phyloP scores from a whole-genome alignment of 305 asterid genomes.

The Fraxinus paxiana region DNA sequence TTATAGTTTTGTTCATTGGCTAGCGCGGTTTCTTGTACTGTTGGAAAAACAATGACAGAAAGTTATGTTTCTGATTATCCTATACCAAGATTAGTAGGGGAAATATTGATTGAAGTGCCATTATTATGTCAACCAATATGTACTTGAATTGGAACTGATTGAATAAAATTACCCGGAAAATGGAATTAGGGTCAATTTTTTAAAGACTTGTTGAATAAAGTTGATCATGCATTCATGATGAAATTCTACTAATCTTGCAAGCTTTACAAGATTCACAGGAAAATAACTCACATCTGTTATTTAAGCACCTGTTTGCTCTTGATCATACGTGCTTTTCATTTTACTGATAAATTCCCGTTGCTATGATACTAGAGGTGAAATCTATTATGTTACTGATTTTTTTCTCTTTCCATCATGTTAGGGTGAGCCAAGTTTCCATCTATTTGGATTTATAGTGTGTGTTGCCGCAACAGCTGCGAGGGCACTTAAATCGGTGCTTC shows the following conservation, averaged over 20 bases:
- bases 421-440: conserved; percentile 94
- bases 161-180: neutral
- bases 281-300: neutral
- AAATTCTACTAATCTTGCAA: neutral
- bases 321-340: neutral
- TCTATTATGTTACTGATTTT: conserved; percentile 15
- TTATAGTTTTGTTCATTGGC: neutral
- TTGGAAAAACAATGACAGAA: conserved; percentile 4
- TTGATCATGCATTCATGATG: neutral
- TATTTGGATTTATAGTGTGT: conserved; percentile 80
- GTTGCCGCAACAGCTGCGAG: conserved; percentile 88
- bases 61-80: neutral
- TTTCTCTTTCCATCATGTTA: conserved; percentile 28
- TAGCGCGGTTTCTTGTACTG: neutral
- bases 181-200: neutral
- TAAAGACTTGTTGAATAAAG: neutral
- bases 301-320: neutral
- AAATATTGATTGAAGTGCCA: neutral
- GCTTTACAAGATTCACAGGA: neutral
- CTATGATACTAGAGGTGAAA: neutral
- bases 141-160: neutral
- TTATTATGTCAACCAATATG: neutral
- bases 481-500: conserved; percentile 85
- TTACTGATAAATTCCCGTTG: neutral
- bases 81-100: neutral